Conservation (phyloP, 306 rosid genomes). For the Fagus sylvatica region DNA sequence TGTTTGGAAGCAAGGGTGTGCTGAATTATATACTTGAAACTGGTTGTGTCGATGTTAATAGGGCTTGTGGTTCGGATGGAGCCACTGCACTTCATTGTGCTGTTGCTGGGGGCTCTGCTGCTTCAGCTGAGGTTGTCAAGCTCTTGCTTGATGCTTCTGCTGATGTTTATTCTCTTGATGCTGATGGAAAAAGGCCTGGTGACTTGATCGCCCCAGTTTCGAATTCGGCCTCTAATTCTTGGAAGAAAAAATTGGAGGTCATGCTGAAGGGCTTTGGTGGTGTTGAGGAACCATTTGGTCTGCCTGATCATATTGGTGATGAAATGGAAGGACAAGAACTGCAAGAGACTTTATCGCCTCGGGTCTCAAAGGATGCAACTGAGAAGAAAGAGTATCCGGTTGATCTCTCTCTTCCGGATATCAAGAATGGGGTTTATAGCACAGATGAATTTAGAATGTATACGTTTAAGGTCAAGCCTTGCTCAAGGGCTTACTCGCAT, state of each 20-base stretch:
- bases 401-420: constrained; percentile 84
- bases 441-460: constrained; percentile 93
- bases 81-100: constrained; percentile 89
- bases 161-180: constrained; percentile 49
- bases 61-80: constrained; percentile 55
- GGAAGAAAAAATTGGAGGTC: constrained; percentile 46
- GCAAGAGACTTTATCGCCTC: constrained; percentile 31
- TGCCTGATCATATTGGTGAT: constrained; percentile 28
- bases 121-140: constrained; percentile 59
- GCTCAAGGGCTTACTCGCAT: constrained; percentile 93
- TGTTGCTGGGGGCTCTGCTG: constrained; percentile 61
- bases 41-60: constrained; percentile 62
- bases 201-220: constrained; percentile 46
- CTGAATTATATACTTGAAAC: constrained; percentile 52
- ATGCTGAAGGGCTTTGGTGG: constrained; percentile 42
- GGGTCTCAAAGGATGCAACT: constrained; percentile 42
- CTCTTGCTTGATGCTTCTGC: constrained; percentile 70
- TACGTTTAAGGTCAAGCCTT: constrained; percentile 80
- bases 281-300: constrained; percentile 27
- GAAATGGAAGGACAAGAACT: constrained; percentile 34
- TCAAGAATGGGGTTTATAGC: constrained; percentile 74
- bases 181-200: constrained; percentile 47
- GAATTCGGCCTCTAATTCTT: constrained; percentile 30
- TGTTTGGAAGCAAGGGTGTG: constrained; percentile 73
- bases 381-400: constrained; percentile 72